phyloP scores from a whole-genome alignment of 2,329 filamentous ascomycete genomes.

The Aaosphaeria pasadenensis region DNA sequence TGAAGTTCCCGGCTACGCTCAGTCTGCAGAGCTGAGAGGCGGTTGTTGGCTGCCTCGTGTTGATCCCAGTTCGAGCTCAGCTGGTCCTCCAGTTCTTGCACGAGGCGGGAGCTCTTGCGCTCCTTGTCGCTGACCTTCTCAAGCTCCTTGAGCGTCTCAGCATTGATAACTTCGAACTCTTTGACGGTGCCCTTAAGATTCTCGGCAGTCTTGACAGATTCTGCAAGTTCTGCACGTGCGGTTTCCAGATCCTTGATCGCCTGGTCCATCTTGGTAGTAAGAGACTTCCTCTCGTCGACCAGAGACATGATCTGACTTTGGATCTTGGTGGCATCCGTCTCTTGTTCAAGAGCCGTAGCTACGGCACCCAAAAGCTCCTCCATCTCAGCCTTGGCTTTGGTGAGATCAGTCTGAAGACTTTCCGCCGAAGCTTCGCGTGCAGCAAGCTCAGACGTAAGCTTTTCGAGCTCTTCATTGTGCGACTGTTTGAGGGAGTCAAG shows the following conservation, averaged over 20 bases:
- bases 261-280: constrained; percentile 41
- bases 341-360: constrained; percentile 63
- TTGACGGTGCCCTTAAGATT: constrained; percentile 43
- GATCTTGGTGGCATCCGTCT: constrained; percentile 45
- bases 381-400: constrained; percentile 57
- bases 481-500: constrained; percentile 53
- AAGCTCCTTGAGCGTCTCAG: constrained; percentile 57
- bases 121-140: constrained; percentile 62
- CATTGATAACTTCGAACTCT: constrained; percentile 48
- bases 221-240: constrained; percentile 42
- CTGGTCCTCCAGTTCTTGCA: constrained; percentile 96
- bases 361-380: constrained; percentile 61
- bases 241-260: constrained; percentile 42
- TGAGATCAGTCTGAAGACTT: constrained; percentile 56
- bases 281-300: constrained; percentile 45
- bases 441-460: constrained; percentile 31
- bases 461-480: constrained; percentile 56
- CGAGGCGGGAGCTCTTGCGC: constrained; percentile 85
- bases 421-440: constrained; percentile 29
- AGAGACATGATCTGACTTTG: constrained; percentile 43
- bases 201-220: constrained; percentile 35
- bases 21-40: constrained; percentile 66
- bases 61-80: constrained; percentile 94
- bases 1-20: constrained; percentile 44
- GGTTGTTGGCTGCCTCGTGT: constrained; percentile 79